phyloP scores from a whole-genome alignment of 2,329 filamentous ascomycete genomes.

The Diaporthe ilicicola region DNA sequence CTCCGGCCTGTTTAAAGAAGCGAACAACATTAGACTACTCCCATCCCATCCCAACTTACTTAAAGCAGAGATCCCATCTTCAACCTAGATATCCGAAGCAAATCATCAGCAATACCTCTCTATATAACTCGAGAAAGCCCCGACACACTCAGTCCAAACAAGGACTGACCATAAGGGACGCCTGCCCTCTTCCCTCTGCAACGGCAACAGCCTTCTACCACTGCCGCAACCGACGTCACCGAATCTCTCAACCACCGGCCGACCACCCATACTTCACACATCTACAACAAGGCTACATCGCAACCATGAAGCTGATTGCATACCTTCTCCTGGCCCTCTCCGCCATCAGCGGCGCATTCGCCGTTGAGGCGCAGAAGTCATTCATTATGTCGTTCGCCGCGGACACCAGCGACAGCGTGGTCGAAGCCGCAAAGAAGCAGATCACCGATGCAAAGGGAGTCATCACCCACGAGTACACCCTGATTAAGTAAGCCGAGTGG shows the following conservation, averaged over 20 bases:
- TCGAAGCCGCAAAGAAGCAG: slow-evolving; percentile 75
- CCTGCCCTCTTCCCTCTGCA: background rate
- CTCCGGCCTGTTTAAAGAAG: background rate
- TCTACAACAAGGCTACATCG: slow-evolving; percentile 24
- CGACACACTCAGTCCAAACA: background rate
- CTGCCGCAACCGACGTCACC: background rate
- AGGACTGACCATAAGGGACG: background rate
- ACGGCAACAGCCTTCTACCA: background rate
- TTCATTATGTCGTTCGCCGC: slow-evolving; percentile 83
- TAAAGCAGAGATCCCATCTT: background rate
- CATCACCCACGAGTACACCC: slow-evolving; percentile 80
- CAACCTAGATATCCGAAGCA: background rate
- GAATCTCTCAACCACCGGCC: background rate
- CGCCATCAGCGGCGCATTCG: slow-evolving; percentile 65
- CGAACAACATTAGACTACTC: background rate
- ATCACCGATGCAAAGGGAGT: slow-evolving; percentile 75
- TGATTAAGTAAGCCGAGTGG: slow-evolving; percentile 68
- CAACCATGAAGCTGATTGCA: slow-evolving; percentile 70
- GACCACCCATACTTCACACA: background rate
- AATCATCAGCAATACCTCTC: background rate
- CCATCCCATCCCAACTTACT: background rate
- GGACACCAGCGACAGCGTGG: slow-evolving; percentile 70
- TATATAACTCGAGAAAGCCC: background rate
- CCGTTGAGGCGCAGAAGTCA: slow-evolving; percentile 73
- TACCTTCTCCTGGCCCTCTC: slow-evolving; percentile 64